These are phyloP conservation scores for Aspergillus pseudotamarii DNA, from an alignment of 2,329 filamentous ascomycete genomes.

Conservation along the genomic window DNA sequence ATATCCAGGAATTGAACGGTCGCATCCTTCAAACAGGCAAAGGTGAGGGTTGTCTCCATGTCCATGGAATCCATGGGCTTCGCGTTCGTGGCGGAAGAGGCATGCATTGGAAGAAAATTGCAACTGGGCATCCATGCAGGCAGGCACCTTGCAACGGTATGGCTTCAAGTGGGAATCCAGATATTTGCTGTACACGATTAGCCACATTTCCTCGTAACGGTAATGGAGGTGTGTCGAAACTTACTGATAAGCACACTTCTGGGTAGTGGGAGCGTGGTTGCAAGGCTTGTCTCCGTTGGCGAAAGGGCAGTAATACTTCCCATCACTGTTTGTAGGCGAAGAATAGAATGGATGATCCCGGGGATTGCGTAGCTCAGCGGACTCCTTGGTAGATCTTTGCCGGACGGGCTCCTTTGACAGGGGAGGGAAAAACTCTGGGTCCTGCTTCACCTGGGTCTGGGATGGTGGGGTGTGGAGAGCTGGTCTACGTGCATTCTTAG, in stretches of 20 bases:
- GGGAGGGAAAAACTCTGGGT: conserved; percentile 40
- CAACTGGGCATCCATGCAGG: conserved; percentile 83
- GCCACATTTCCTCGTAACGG: conserved; percentile 8
- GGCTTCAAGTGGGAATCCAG: conserved; percentile 96
- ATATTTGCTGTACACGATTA: conserved; percentile 71
- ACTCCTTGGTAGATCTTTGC: conserved; percentile 40
- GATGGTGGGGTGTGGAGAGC: conserved; percentile 36
- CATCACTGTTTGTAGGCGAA: conserved; percentile 59
- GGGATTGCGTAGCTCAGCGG: conserved; percentile 40
- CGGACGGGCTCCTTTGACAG: conserved; percentile 39
- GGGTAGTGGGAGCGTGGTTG: conserved; percentile 89
- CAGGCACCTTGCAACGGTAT: conserved; percentile 86
- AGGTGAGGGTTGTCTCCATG: conserved; percentile 91
- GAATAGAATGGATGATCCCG: conserved; percentile 48
- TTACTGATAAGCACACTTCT: conserved; percentile 99
- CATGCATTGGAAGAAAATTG: conserved; percentile 95
- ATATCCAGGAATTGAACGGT: conserved; percentile 77
- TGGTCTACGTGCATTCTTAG: conserved; percentile 42
- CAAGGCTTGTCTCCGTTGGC: conserved; percentile 69
- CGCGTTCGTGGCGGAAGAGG: conserved; percentile 89
- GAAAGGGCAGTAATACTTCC: conserved; percentile 92
- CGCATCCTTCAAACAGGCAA: conserved; percentile 85
- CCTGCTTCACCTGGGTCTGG: conserved; percentile 38
- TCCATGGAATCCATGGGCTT: conserved; percentile 93
- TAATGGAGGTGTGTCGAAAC: conserved; percentile 39